Base-by-base conservation (phyloP, 768 basidiomycete genomes). In the Tylopilus vinaceipallidus region DNA sequence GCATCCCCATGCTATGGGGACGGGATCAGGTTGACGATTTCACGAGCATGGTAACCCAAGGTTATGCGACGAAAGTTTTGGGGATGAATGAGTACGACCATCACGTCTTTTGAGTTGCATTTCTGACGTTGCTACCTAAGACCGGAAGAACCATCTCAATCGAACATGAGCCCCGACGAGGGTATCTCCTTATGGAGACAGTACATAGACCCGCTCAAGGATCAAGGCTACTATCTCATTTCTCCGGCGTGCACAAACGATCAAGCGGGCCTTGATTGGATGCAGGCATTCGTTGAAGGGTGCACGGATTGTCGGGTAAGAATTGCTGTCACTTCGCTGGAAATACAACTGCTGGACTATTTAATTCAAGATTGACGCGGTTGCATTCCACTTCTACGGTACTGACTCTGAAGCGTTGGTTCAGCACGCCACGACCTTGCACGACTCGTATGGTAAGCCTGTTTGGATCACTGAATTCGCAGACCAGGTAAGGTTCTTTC, bases 351-450 rank as follows among this genome's bases (percentile, higher is more conserved):
- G 16, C n/a, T 17, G 42, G 29, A 40, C 34, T 24, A n/a, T 33
- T 45, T 45, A 51, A 33, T n/a, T 3, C 20, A 43, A 88, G 86
- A 55, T 88, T 44, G 76, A 83, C 61, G 75, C 66, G 30, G 46
- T 87, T n/a, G 81, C 83, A 26, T 50, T 84, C 40, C 92, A 95
- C 64, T 88, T 74, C 67, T 95, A 95, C 61, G 83, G 81, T 48
- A 81, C 73, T 19, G 58, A 72, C 11, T 54, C 75, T 3, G 42
- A 71, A 0, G 72, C 71, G 10, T 75, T 94, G 64, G 74, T 81
- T 45, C 27, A 54, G 10, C 84, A 86, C 62, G 66, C 87, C 45
- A 57, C 67, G 5, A 63, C 72, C 11, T 75, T 77, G 57, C 74
- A 88, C 61, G 56, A 64, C 35, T 67, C 71, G 8, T 84, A 81